These are phyloP conservation scores for Truncatella angustata DNA, from an alignment of 2,329 filamentous ascomycete genomes.

Conservation along the genomic window DNA sequence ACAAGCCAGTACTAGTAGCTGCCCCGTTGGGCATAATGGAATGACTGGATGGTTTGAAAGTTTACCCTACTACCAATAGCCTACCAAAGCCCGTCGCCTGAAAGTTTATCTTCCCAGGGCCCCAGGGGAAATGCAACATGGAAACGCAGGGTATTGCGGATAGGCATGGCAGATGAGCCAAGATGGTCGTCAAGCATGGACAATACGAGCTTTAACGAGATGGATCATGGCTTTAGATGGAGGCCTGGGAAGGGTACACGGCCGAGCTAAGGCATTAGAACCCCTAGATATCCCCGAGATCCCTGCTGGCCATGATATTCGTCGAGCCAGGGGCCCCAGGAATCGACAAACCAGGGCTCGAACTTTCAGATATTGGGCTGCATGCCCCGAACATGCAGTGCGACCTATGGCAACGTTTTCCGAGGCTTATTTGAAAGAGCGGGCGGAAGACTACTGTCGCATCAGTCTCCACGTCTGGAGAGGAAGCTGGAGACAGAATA, in stretches of 20 bases:
- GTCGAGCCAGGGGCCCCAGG: too few relatives aligned
- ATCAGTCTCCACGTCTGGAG: conserved; percentile 2
- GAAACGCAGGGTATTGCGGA: not conserved
- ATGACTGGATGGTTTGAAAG: conserved; percentile 7
- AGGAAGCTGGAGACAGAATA: conserved; percentile 1
- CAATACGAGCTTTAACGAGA: too few relatives aligned
- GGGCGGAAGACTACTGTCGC: not conserved
- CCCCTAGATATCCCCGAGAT: not conserved
- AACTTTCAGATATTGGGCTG: too few relatives aligned
- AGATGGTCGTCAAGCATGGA: too few relatives aligned
- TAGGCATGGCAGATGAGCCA: too few relatives aligned
- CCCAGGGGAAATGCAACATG: not conserved
- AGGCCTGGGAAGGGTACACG: not conserved
- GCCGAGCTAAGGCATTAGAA: too few relatives aligned
- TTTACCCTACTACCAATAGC: conserved; percentile 7
- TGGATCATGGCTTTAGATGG: not conserved
- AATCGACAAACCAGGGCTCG: too few relatives aligned
- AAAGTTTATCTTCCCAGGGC: conserved; percentile 1
- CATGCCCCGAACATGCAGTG: not conserved
- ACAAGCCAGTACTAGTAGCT: conserved; percentile 4
- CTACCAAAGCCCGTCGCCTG: not conserved
- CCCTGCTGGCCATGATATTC: not conserved
- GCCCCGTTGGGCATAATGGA: conserved; percentile 6
- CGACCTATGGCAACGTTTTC: not conserved
- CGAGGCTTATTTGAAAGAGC: not conserved